Evolutionary conservation across 1,284 basidiomycete genomes (phyloP).

Genomic region (Pholiota adiposa): DNA sequence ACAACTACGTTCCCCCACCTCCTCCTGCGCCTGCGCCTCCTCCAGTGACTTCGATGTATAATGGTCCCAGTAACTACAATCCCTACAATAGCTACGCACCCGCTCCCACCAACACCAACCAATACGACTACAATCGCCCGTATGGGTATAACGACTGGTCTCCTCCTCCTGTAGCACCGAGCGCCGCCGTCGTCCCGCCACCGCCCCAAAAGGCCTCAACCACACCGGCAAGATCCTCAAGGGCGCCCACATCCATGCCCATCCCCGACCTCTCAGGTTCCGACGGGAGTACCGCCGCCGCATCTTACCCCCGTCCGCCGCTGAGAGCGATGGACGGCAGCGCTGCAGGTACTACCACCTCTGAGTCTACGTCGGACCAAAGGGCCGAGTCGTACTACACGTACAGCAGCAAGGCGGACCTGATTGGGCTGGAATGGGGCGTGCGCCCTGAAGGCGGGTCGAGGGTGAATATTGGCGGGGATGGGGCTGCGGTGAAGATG

Average conservation of each 20-base stretch:
- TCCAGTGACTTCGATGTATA: neutral
- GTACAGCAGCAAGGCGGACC: neutral
- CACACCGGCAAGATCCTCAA: too few relatives aligned
- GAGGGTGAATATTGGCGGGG: neutral
- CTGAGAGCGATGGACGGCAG: neutral
- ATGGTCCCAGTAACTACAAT: neutral
- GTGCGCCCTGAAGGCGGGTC: neutral
- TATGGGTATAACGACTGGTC: neutral
- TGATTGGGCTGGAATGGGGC: neutral
- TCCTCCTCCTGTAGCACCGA: neutral
- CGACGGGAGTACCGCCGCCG: neutral
- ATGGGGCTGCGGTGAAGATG: neutral
- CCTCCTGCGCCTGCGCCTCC: neutral
- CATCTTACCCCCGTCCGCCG: neutral
- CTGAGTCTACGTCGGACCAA: neutral
- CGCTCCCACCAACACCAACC: neutral
- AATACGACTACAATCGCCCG: neutral
- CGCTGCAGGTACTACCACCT: neutral
- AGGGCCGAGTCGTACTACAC: neutral
- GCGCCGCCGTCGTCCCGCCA: neutral
- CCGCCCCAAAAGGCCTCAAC: neutral
- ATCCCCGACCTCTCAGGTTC: neutral
- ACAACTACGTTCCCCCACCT: neutral
- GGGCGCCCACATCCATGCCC: neutral
- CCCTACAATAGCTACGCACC: neutral